Conservation (phyloP, 495 filamentous ascomycete genomes). For the Articulospora tetracladia region DNA sequence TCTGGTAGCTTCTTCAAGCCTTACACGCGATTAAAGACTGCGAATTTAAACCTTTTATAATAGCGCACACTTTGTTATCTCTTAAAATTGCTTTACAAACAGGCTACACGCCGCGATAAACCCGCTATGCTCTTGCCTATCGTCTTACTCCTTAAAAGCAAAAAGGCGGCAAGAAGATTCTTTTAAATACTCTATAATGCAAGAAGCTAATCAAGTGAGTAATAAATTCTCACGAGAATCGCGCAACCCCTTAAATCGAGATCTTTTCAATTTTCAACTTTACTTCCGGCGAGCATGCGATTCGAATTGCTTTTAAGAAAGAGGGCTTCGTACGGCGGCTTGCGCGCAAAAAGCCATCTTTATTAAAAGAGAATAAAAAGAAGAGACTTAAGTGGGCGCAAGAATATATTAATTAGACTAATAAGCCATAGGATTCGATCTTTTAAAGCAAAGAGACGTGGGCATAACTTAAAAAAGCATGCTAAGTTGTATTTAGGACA, state of each 20-base stretch:
- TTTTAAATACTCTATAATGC: conserved; percentile 21
- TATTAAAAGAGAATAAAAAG: conserved; percentile 10
- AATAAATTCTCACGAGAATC: conserved; percentile 20
- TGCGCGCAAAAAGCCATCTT: conserved; percentile 23
- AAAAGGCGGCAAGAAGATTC: conserved; percentile 18
- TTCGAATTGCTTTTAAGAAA: conserved; percentile 27
- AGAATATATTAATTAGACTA: conserved; percentile 21
- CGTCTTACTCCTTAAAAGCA: conserved; percentile 23
- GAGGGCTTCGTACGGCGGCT: conserved; percentile 27
- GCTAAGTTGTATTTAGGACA: too few species aligned
- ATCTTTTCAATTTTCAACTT: conserved; percentile 27
- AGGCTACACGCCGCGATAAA: conserved; percentile 22
- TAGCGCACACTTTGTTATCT: conserved; percentile 15
- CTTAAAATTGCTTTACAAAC: conserved; percentile 24
- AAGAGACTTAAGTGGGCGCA: conserved; percentile 19
- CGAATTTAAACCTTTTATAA: conserved; percentile 20
- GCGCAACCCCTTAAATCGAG: conserved; percentile 21
- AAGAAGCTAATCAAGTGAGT: conserved; percentile 30
- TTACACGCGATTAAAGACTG: conserved; percentile 25
- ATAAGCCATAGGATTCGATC: conserved; percentile 26
- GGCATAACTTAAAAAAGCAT: conserved; percentile 19
- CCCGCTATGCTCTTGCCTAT: conserved; percentile 24
- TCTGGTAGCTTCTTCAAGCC: background rate
- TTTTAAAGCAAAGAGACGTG: conserved; percentile 32
- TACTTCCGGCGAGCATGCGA: conserved; percentile 13